These are phyloP conservation scores for Globisporangium cystogenes DNA, from an alignment of 352 stramenopile genomes.

Conservation along the genomic window DNA sequence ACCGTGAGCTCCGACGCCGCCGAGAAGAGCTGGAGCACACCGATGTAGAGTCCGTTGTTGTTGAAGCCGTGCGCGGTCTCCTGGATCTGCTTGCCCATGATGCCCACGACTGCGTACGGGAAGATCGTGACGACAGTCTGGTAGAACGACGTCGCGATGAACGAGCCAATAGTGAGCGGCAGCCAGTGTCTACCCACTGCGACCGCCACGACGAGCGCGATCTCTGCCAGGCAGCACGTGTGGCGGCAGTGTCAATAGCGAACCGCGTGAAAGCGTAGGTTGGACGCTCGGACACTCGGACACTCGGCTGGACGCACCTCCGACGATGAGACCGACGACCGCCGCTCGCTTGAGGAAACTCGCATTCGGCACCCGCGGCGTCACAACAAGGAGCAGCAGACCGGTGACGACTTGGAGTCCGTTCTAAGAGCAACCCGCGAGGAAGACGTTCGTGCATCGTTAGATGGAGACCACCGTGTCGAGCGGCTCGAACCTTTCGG, in stretches of 20 bases:
- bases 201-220: conserved; percentile 44
- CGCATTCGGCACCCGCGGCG: conserved; percentile 41
- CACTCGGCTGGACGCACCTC: too few species aligned
- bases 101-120: conserved; percentile 71
- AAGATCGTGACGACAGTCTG: conserved; percentile 62
- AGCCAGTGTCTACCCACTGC: conserved; percentile 39
- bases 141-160: conserved; percentile 55
- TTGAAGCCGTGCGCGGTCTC: conserved; percentile 59
- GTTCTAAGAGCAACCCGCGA: conserved; percentile 24
- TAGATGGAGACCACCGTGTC: background rate
- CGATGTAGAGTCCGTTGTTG: conserved; percentile 79
- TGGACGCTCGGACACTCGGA: too few species aligned
- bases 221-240: conserved; percentile 19
- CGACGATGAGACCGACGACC: conserved; percentile 36
- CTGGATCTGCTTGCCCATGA: conserved; percentile 77
- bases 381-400: conserved; percentile 45
- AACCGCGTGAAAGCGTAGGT: background rate
- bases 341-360: conserved; percentile 44
- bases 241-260: too few species aligned
- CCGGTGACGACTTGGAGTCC: conserved; percentile 48
- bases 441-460: background rate
- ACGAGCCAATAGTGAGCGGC: conserved; percentile 41
- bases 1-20: conserved; percentile 61
- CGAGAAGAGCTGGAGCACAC: conserved; percentile 63
- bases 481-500: background rate